Percentiles rank a stretch among this genome's conserved stretches.
phyloP scores from a whole-genome alignment of 179 eudicot species.

The Camellia oleifera region DNA sequence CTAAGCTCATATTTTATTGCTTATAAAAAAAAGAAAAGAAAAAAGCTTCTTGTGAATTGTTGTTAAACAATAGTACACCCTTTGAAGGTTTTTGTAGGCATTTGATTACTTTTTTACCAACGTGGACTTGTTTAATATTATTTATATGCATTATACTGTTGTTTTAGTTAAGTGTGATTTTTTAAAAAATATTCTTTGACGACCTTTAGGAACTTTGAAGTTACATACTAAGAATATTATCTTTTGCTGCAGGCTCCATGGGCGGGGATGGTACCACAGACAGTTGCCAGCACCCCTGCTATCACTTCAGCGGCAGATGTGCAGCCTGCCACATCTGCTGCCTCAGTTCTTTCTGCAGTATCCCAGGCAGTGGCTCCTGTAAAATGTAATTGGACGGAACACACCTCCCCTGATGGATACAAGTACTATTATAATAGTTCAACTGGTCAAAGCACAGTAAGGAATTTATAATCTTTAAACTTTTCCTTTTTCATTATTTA shows the following conservation, averaged over 20 bases:
- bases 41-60: neutral
- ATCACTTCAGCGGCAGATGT: conserved; percentile 37
- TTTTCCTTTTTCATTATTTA: neutral
- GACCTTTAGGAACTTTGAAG: neutral
- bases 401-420: conserved; percentile 87
- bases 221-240: neutral
- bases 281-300: conserved; percentile 34
- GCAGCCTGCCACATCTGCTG: conserved; percentile 39
- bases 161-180: neutral
- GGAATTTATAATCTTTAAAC: neutral
- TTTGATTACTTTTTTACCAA: neutral
- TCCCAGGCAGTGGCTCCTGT: conserved; percentile 37
- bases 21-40: neutral
- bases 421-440: conserved; percentile 83
- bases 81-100: neutral
- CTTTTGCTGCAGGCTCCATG: conserved; percentile 54
- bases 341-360: conserved; percentile 31
- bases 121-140: neutral
- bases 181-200: neutral
- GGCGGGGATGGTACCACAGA: conserved; percentile 48
- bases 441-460: conserved; percentile 95
- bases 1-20: neutral
- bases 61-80: neutral
- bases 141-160: neutral
- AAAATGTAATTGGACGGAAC: conserved; percentile 91